Evolutionary conservation across 108 stramenopile genomes (phyloP).

Genomic region (Fistulifera pelliculosa): DNA sequence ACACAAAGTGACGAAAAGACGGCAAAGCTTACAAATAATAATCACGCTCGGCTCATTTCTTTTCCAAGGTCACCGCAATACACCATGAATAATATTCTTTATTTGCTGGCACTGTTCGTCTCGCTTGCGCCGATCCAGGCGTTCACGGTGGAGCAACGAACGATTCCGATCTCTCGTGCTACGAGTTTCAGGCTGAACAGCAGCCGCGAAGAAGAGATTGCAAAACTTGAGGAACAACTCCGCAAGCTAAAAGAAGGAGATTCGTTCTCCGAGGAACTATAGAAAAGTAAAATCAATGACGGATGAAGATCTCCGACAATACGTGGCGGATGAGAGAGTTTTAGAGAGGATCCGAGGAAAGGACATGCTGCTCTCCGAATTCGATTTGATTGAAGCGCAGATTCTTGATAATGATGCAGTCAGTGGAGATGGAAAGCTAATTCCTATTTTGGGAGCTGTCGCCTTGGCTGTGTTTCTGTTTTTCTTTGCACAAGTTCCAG

Average conservation of each 20-base stretch:
- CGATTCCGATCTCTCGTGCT: too few relatives aligned
- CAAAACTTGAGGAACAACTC: conserved; percentile 7
- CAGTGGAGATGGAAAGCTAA: neutral
- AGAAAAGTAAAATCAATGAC: neutral
- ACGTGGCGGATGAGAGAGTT: neutral
- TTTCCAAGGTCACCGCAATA: too few relatives aligned
- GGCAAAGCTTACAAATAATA: too few relatives aligned
- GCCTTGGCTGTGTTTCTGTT: conserved; percentile 5
- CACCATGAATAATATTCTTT: too few relatives aligned
- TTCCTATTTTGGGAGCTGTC: neutral
- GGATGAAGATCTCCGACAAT: neutral
- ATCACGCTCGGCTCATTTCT: too few relatives aligned
- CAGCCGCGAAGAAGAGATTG: conserved; percentile 7
- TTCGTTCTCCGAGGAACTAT: neutral
- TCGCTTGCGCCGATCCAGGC: too few relatives aligned
- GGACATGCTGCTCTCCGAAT: conserved; percentile 6
- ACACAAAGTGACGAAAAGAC: too few relatives aligned
- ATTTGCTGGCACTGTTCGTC: too few relatives aligned
- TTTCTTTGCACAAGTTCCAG: conserved; percentile 7
- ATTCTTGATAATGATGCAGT: conserved; percentile 3
- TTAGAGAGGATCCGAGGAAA: conserved; percentile 1
- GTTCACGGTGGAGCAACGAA: too few relatives aligned
- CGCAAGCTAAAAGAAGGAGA: conserved; percentile 11
- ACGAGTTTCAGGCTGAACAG: neutral
- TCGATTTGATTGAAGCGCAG: conserved; percentile 8